A percentile compares a stretch with the other conserved stretches of the same genome.
These are phyloP conservation scores for Phaeosphaeria sp. DNA, from an alignment of 2,329 filamentous ascomycete species.

Conservation along the genomic window DNA sequence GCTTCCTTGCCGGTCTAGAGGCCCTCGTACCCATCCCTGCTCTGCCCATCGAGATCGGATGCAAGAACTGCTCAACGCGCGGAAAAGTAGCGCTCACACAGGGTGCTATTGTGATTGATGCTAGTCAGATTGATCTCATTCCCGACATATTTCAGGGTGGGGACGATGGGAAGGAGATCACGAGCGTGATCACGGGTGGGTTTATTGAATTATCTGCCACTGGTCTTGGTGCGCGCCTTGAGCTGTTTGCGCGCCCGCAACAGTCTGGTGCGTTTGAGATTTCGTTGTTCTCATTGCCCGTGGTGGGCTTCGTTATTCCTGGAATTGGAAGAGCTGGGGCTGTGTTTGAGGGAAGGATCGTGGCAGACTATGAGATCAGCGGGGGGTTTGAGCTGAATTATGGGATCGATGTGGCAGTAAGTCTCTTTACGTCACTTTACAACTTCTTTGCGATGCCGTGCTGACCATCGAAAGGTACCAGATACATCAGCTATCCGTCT, in stretches of 20 bases:
- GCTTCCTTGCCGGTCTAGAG: slow-evolving; percentile 23
- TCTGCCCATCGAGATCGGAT: slow-evolving; percentile 40
- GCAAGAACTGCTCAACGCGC: slow-evolving; percentile 44
- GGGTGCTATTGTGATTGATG: slow-evolving; percentile 37
- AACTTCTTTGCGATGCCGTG: slow-evolving; percentile 7
- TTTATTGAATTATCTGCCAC: slow-evolving; percentile 42
- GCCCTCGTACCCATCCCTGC: slow-evolving; percentile 19
- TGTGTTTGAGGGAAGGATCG: slow-evolving; percentile 38
- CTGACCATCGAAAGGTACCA: slow-evolving; percentile 25
- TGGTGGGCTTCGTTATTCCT: slow-evolving; percentile 43
- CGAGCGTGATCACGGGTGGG: slow-evolving; percentile 39
- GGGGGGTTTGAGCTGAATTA: slow-evolving; percentile 42
- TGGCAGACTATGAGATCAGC: slow-evolving; percentile 33
- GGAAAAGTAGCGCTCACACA: slow-evolving; percentile 41
- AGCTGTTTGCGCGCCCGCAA: slow-evolving; percentile 39
- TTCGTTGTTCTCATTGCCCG: slow-evolving; percentile 30
- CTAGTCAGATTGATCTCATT: slow-evolving; percentile 29
- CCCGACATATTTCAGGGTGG: slow-evolving; percentile 31
- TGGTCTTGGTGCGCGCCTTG: slow-evolving; percentile 41
- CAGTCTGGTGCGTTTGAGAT: slow-evolving; percentile 29
- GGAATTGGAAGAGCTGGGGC: slow-evolving; percentile 46
- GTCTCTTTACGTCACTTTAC: slow-evolving; percentile 3
- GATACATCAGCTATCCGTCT: slow-evolving; percentile 37
- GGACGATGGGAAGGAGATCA: slow-evolving; percentile 30
- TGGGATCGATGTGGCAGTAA: slow-evolving; percentile 46